Evolutionary conservation across 805 yeast genomes (phyloP).

Genomic region (Metschnikowia chrysomelidarum): DNA sequence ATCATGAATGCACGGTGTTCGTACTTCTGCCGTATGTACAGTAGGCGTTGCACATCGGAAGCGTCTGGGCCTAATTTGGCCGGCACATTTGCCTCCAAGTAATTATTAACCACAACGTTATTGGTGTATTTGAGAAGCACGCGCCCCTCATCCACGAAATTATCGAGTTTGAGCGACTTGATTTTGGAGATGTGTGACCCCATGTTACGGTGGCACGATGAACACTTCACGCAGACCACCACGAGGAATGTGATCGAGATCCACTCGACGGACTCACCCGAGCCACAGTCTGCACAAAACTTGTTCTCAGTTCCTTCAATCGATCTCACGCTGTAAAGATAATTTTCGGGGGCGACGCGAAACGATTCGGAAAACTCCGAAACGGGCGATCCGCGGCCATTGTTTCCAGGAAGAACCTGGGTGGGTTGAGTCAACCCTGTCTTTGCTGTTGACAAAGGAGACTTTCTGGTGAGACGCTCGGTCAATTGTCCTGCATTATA

Average conservation of each 20-base stretch:
- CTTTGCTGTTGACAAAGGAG: constrained; percentile 7
- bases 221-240: constrained; percentile 78
- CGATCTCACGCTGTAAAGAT: constrained; percentile 38
- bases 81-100: constrained; percentile 51
- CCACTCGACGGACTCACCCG: constrained; percentile 74
- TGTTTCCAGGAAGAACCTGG: constrained; percentile 5
- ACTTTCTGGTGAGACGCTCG: constrained; percentile 9
- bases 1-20: constrained; percentile 46
- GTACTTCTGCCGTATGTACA: constrained; percentile 69
- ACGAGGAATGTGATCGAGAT: constrained; percentile 72
- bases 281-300: constrained; percentile 78
- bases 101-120: constrained; percentile 55
- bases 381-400: constrained; percentile 29
- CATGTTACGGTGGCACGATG: constrained; percentile 83
- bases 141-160: constrained; percentile 57
- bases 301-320: constrained; percentile 52
- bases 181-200: constrained; percentile 82
- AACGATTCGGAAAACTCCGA: constrained; percentile 28
- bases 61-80: constrained; percentile 30
- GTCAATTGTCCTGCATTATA: constrained; percentile 54
- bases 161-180: constrained; percentile 74
- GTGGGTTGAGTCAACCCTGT: constrained; percentile 20
- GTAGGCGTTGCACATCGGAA: constrained; percentile 47
- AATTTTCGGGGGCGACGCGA: constrained; percentile 23
- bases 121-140: constrained; percentile 51